Percentiles rank a stretch among this genome's conserved stretches.
Evolutionary conservation across 2,329 filamentous ascomycete species (phyloP).

Genomic region (Aspergillus pseudoviridinutans): DNA sequence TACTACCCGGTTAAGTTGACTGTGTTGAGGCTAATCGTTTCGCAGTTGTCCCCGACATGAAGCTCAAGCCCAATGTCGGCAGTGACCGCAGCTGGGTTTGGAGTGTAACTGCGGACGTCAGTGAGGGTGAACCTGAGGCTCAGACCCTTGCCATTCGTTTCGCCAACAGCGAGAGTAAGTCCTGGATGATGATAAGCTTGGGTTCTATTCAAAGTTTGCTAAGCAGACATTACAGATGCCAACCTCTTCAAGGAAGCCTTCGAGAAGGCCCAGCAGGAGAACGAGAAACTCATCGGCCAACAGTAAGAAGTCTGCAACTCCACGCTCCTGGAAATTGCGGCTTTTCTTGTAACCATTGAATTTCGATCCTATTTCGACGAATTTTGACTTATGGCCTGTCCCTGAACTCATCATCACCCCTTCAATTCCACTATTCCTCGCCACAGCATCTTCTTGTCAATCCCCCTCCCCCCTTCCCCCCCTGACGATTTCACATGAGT

Average conservation of each 20-base stretch:
- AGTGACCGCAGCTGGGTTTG: constrained; percentile 99
- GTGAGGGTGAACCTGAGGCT: constrained; percentile 94
- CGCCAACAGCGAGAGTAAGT: constrained; percentile 92
- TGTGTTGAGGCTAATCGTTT: constrained; percentile 18
- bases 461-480: not conserved
- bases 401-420: not conserved
- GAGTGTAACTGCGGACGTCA: constrained; percentile 97
- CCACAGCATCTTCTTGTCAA: constrained; percentile 1
- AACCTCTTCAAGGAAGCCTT: constrained; percentile 97
- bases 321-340: not conserved
- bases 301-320: constrained; percentile 25
- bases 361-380: not conserved
- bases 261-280: constrained; percentile 94
- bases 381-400: not conserved
- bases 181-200: not conserved
- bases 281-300: constrained; percentile 76
- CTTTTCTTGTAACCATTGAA: not conserved
- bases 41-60: constrained; percentile 95
- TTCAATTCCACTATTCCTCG: constrained; percentile 6
- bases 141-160: constrained; percentile 96
- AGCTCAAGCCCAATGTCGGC: constrained; percentile 94
- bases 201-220: constrained; percentile 7
- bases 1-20: not conserved
- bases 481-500: constrained; percentile 13
- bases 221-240: constrained; percentile 61